Percentiles rank a stretch among this genome's conserved stretches.
These are phyloP conservation scores for Monosporozyma aquatica DNA, from an alignment of 805 yeast genomes.

Conservation along the genomic window DNA sequence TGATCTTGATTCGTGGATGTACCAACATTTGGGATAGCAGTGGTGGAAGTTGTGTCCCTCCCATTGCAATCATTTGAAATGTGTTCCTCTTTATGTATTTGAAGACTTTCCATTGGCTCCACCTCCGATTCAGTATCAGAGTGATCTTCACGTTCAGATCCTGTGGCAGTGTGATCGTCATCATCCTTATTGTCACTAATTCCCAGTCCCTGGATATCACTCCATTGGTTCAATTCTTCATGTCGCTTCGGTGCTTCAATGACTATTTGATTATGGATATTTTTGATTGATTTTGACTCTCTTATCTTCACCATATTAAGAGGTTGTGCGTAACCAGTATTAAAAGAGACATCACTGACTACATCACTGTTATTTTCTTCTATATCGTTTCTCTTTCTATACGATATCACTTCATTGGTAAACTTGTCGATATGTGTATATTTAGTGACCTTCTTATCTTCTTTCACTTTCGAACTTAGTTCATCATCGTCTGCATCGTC, in stretches of 20 bases:
- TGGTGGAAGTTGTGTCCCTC: too few species aligned
- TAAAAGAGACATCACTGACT: conserved; percentile 30
- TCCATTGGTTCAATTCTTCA: neutral
- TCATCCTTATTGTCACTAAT: neutral
- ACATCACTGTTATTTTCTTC: conserved; percentile 22
- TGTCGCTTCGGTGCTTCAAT: neutral
- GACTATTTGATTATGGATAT: conserved; percentile 3
- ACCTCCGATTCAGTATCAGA: too few species aligned
- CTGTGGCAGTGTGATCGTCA: too few species aligned
- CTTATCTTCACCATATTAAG: conserved; percentile 20
- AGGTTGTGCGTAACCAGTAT: conserved; percentile 22
- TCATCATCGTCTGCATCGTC: conserved; percentile 7
- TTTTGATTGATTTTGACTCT: conserved; percentile 8
- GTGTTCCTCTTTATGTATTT: neutral
- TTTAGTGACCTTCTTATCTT: conserved; percentile 4
- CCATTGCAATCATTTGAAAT: too few species aligned
- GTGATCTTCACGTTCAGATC: neutral
- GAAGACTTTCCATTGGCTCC: too few species aligned
- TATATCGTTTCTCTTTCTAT: conserved; percentile 11
- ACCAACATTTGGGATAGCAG: too few species aligned
- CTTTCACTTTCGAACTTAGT: conserved; percentile 4
- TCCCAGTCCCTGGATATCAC: neutral
- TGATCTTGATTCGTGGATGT: too few species aligned
- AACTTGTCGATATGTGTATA: conserved; percentile 27
- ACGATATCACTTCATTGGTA: conserved; percentile 31